These are phyloP conservation scores for Colletotrichum tabaci DNA, from an alignment of 2,329 filamentous ascomycete species.

Conservation along the genomic window DNA sequence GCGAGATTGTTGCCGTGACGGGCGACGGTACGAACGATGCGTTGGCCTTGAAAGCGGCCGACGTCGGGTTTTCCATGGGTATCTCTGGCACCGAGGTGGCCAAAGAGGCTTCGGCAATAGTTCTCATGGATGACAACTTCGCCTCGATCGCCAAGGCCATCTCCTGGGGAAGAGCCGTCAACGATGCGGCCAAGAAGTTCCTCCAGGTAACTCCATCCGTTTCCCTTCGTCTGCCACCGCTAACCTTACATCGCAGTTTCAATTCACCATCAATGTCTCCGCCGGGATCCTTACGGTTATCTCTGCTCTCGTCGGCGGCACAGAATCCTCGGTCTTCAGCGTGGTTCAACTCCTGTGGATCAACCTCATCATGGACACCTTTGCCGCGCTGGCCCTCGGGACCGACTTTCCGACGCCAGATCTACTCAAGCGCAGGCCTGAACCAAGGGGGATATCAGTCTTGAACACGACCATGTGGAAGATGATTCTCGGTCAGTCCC, in stretches of 20 bases:
- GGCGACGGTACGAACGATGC: slow-evolving; percentile 76
- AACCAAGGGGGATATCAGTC: slow-evolving; percentile 48
- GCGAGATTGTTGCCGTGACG: slow-evolving; percentile 72
- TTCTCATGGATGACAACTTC: slow-evolving; percentile 75
- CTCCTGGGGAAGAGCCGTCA: slow-evolving; percentile 74
- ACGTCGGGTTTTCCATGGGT: slow-evolving; percentile 77
- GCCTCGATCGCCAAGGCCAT: slow-evolving; percentile 72
- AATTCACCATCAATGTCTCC: slow-evolving; percentile 74
- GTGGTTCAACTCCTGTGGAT: slow-evolving; percentile 74
- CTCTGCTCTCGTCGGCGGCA: slow-evolving; percentile 64
- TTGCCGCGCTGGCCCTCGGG: slow-evolving; percentile 66
- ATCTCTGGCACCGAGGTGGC: slow-evolving; percentile 74
- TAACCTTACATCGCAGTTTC: slow-evolving; percentile 56
- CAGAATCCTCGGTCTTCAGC: slow-evolving; percentile 61
- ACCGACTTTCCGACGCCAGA: slow-evolving; percentile 56
- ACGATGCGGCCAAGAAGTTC: slow-evolving; percentile 76
- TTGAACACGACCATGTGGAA: slow-evolving; percentile 86
- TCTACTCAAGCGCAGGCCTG: slow-evolving; percentile 52
- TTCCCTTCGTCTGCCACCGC: too few relatives aligned
- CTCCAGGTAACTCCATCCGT: slow-evolving; percentile 59
- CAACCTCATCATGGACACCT: slow-evolving; percentile 74
- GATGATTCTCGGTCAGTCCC: slow-evolving; percentile 83
- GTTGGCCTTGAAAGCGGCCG: slow-evolving; percentile 71
- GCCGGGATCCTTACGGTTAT: slow-evolving; percentile 72
- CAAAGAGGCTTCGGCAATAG: slow-evolving; percentile 74